Conservation (phyloP, 2,329 filamentous ascomycete genomes). For the Aspergillus melleus region DNA sequence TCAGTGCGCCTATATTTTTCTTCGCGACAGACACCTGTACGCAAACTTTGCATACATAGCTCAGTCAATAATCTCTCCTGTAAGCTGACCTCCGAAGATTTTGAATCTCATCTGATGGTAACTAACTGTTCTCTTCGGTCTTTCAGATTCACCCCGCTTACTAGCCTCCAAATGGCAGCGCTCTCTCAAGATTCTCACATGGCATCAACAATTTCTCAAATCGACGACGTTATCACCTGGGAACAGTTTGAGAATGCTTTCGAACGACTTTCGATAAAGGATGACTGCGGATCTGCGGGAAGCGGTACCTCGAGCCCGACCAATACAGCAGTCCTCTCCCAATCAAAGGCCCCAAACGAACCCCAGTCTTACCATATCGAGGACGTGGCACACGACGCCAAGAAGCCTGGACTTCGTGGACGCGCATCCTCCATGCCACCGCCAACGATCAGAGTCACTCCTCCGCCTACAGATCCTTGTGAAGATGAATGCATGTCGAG, state of each 20-base stretch:
- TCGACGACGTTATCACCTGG: conserved; percentile 14
- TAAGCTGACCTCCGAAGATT: background rate
- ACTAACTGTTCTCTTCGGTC: background rate
- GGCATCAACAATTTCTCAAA: background rate
- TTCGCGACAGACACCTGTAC: background rate
- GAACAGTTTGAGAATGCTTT: conserved; percentile 12
- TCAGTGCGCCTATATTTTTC: background rate
- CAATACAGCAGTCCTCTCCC: background rate
- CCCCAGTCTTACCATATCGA: background rate
- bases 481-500: background rate
- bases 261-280: background rate
- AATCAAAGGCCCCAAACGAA: background rate
- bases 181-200: background rate
- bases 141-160: background rate
- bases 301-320: too few relatives aligned
- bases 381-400: background rate
- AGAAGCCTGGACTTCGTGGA: background rate
- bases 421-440: background rate
- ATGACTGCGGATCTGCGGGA: background rate
- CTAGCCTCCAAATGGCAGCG: conserved; percentile 1
- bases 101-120: background rate
- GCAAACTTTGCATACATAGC: background rate
- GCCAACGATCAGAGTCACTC: conserved; percentile 4
- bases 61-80: background rate
- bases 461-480: background rate